A percentile compares a stretch with the other conserved stretches of the same genome.
Conservation (phyloP, 208 protist species). For the Acanthamoeba lenticulata region DNA sequence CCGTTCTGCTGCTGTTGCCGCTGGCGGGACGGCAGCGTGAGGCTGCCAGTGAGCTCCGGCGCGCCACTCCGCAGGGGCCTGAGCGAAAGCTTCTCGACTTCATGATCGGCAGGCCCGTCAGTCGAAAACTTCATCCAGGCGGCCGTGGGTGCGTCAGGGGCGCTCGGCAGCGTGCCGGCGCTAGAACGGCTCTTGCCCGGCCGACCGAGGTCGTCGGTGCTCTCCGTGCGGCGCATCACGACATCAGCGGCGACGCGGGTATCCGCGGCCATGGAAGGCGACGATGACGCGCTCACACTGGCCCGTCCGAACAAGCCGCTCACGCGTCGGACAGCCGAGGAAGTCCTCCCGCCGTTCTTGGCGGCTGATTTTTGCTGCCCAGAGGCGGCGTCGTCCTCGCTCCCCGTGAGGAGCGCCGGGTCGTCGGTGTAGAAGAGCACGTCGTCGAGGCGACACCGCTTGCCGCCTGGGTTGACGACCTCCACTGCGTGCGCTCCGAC, state of each 20-base stretch:
- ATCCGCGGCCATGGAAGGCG: background rate
- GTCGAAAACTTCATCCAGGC: background rate
- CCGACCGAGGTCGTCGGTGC: background rate
- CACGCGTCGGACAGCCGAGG: background rate
- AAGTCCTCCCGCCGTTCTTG: background rate
- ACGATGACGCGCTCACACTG: background rate
- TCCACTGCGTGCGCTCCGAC: conserved; percentile 40
- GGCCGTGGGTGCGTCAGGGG: too few species aligned
- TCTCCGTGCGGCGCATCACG: background rate
- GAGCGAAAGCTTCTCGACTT: background rate
- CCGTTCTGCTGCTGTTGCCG: background rate
- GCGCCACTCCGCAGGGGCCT: too few species aligned
- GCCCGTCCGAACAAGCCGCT: background rate
- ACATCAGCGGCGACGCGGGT: background rate
- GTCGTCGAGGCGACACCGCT: conserved; percentile 12
- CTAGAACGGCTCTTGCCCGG: background rate
- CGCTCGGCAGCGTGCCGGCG: background rate
- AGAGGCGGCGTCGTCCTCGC: background rate
- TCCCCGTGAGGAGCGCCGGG: background rate
- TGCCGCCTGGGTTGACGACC: conserved; percentile 53
- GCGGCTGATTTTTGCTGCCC: background rate
- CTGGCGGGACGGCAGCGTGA: too few species aligned
- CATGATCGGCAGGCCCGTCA: background rate
- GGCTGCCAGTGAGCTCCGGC: too few species aligned
- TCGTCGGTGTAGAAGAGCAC: conserved; percentile 62